Evolutionary conservation across 2,329 filamentous ascomycete genomes (phyloP), one percentile per base, ranked within the genome.

Genomic region (Trichophyton simii): DNA sequence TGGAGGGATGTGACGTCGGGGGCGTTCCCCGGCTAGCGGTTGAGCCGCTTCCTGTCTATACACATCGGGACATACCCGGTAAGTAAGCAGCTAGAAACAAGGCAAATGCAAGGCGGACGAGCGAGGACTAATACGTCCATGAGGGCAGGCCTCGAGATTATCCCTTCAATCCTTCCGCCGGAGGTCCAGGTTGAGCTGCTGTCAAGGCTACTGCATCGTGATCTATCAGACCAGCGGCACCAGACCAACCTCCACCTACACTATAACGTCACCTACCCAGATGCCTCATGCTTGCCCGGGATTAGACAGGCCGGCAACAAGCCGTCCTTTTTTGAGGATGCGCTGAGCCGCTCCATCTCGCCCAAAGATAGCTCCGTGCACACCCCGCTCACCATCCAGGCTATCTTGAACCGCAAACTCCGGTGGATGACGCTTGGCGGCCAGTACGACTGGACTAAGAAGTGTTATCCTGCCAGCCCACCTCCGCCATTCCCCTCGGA

Each of bases 341-440:
- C 73, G 20, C 70, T 71, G 25, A 63, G 66, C 48, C 68, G 73
- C 60, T 15, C 65, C 46, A 61, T 74, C 34, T 57, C 64, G 28
- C 89, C 92, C 5, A 87, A 88, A 60, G 85, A 95, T 68, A 79
- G 87, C 0, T 65, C 72, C 0, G 75, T 91, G n/a, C 91, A 96
- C 74, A 88, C 86, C 63, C 80, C 89, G 1, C 77, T 96, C 8
- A 81, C 83, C 1, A 78, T 88, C 60, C 78, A 82, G 57, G 85
- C 86, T 68, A 83, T 92, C 34, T 79, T 97, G 50, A 83, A 86
- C 62, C 87, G 86, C 65, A 91, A 89, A 64, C 81, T 97, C 25
- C 89, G 92, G 67, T 99, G 94, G 94, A 83, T 95, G 48, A 97
- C 92, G 0, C 82, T 99, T 2, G 94, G 94, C 58, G 92, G 91